Percentiles rank a stretch among this genome's conserved stretches.
Conservation (phyloP, 176 grass and related monocot genomes). For the Rhipidocladum racemiflorum region DNA sequence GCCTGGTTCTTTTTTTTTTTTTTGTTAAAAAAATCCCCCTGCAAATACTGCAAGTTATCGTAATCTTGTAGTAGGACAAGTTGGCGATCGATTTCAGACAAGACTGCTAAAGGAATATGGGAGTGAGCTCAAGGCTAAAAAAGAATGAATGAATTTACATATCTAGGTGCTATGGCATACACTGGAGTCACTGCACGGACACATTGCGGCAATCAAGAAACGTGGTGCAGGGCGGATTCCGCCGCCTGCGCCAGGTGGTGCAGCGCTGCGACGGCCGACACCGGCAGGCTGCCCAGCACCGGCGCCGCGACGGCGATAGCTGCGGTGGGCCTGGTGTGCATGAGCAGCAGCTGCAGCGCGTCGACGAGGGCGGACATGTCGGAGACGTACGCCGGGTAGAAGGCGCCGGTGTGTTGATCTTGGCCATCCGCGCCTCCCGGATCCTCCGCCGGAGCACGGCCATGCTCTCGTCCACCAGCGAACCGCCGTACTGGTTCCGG, state of each 20-base stretch:
- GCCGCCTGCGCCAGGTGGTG: slow-evolving; percentile 21
- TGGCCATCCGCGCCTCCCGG: slow-evolving; percentile 52
- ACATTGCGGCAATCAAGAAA: background rate
- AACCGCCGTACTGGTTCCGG: slow-evolving; percentile 36
- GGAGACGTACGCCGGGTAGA: slow-evolving; percentile 60
- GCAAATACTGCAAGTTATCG: background rate
- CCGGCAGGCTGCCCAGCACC: slow-evolving; percentile 46
- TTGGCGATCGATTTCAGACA: background rate
- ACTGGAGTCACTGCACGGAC: too few relatives aligned
- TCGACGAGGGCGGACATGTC: slow-evolving; percentile 47
- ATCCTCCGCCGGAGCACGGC: slow-evolving; percentile 60
- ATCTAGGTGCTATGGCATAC: background rate
- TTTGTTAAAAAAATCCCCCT: background rate
- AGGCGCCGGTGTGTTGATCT: too few relatives aligned
- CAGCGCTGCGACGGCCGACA: slow-evolving; percentile 36
- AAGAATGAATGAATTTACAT: background rate
- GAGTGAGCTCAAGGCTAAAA: background rate
- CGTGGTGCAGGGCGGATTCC: slow-evolving; percentile 20
- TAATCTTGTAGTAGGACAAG: background rate
- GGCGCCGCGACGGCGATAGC: slow-evolving; percentile 29
- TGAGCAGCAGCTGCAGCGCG: slow-evolving; percentile 51
- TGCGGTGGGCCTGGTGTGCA: slow-evolving; percentile 51
- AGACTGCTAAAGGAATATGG: background rate
- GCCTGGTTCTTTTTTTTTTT: background rate
- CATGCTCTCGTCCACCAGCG: slow-evolving; percentile 65